Percentiles rank a stretch among this genome's conserved stretches.
phyloP scores from a whole-genome alignment of 2,329 filamentous ascomycete genomes.

The Fusarium tjaetaba region DNA sequence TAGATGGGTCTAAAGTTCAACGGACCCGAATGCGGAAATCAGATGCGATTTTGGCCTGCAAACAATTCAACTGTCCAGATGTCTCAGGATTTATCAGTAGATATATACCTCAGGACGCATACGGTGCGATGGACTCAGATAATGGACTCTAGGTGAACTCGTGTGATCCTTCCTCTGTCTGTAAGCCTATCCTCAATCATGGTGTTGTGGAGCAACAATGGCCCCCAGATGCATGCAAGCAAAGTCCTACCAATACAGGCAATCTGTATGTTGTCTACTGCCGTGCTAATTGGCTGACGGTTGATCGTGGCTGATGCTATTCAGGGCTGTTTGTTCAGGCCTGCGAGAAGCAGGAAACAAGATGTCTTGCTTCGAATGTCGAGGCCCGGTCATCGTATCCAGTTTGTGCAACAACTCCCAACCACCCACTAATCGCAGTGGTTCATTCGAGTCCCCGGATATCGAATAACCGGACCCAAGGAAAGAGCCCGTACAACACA shows the following conservation, averaged over 20 bases:
- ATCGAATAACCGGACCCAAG: background rate
- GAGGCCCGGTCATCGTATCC: constrained; percentile 18
- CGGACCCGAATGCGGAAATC: constrained; percentile 28
- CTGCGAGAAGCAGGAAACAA: constrained; percentile 3
- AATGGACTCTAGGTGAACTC: constrained; percentile 3
- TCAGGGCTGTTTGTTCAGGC: constrained; percentile 20
- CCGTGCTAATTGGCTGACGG: constrained; percentile 10
- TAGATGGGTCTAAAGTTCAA: constrained; percentile 31
- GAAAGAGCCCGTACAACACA: constrained; percentile 4
- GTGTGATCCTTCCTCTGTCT: constrained; percentile 9
- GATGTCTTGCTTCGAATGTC: constrained; percentile 13
- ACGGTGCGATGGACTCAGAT: constrained; percentile 19
- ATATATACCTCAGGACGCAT: constrained; percentile 29
- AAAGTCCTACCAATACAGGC: constrained; percentile 1
- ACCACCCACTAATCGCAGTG: background rate
- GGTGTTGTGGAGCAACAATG: constrained; percentile 30
- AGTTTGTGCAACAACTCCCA: constrained; percentile 21
- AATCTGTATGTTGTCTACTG: constrained; percentile 9
- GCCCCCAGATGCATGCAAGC: constrained; percentile 32
- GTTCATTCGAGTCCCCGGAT: background rate
- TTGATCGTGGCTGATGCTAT: constrained; percentile 22
- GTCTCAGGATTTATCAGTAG: constrained; percentile 13
- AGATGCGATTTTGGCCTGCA: constrained; percentile 30
- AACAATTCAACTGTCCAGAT: constrained; percentile 10
- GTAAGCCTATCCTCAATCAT: constrained; percentile 9